Evolutionary conservation across 495 filamentous ascomycete genomes (phyloP), one percentile per base, ranked within the genome.

Genomic region (Immersiella caudata): DNA sequence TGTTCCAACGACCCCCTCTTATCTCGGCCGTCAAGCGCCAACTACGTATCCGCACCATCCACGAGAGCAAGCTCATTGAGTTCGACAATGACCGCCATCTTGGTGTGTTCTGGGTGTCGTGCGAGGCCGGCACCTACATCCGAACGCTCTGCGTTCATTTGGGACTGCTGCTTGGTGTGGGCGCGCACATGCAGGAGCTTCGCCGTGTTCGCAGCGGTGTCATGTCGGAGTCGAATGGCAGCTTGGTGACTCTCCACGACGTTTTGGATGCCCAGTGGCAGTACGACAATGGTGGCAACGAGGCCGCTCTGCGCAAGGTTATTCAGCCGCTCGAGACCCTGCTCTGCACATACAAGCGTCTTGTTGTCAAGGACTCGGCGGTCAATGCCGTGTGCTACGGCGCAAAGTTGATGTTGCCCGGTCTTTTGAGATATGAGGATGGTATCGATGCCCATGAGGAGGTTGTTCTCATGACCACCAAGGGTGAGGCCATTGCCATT

Each of bases 41-140:
- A 81, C 86, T 99, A 60, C 94, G 95, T 83, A 94, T 98, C 75
- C 89, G 95, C 78, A 97, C 95, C 12, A 97, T 98, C 73, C 89
- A 97, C 79, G 91, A 97, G 81, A 93, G 90, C 84, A 94, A 94
- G 80, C 82, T 97, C 36, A 90, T 93, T 72, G 94, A 99, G 80
- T 99, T 97, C 75, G 95, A 98, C 80, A 97, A 98, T 77, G 93
- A 98, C 65, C 88, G 95, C 67, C 92, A 97, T 75, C 86, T 99
- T n/a, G 96, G 90, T 78, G 93, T 98, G 35, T 99, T 99, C 87
- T 97, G 95, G 95, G 96, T 98, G 66, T 94, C 91, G 79, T 99
- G 95, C 78, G 95, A 99, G 80, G 95, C 95, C 67, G 95, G 95
- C 74, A 98, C 95, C 35, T 99, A 99, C 75, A 97, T 99, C 76